Base-by-base conservation (phyloP, 176 grass and related monocot genomes). In the Ananas comosus region DNA sequence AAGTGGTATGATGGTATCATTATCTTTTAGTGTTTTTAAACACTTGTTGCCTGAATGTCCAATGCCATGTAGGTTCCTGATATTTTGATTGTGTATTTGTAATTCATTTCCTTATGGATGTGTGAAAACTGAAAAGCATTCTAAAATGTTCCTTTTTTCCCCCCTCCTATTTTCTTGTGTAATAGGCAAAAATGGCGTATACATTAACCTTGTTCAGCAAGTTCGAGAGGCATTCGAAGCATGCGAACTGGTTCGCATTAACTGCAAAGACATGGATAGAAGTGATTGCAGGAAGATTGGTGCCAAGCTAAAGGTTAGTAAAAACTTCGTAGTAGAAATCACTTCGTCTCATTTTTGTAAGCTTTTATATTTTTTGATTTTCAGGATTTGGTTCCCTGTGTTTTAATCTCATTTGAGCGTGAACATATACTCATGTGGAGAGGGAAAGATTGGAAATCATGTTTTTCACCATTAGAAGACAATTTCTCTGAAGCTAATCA, bases 351-450 rank as follows among this genome's bases (percentile, higher is more conserved):
- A 79, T 70, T 57, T 75, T 85, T 50, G 70, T 66, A 80, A 74
- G 2, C 24, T 87, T 64, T 87, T 71, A 61, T 66, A 69, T 69
- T 17, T 67, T 70, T 79, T 49, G 63, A 51, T 73, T 87, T 52
- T 50, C 84, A 96, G 88, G 92, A 96, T 83, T 75, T 96, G 51
- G 92, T 96, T 25, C 83, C 88, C 2, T 92, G 92, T 74, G 70
- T 87, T 13, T 80, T 96, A 33, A 54, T 96, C 9, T 96, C 86
- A 18, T 96, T 96, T 68, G 83, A 89, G 74, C 87, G 83, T 87
- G 92, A 96, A 61, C 81, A 96, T 81, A 92, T 96, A 87, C 81
- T 96, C 64, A 79, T 89, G 83, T 96, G 92, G 92, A 89, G 92
- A 75, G 92, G 92, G 53, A 89, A 74, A 59, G 76, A 80, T 21